Conservation (phyloP, 768 basidiomycete species). For the Termitomyces eurrhizus region DNA sequence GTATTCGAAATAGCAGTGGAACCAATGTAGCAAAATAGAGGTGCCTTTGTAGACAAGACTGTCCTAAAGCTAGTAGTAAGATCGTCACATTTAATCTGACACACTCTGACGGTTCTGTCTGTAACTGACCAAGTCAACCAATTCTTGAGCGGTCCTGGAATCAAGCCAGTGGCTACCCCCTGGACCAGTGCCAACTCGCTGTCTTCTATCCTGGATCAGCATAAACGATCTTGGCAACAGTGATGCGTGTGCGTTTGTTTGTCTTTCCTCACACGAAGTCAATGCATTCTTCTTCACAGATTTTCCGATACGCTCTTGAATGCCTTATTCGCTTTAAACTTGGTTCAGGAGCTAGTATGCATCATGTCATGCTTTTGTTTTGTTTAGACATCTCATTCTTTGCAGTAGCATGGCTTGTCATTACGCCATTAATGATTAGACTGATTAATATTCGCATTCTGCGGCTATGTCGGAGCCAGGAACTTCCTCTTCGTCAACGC, state of each 20-base stretch:
- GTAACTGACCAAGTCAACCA: slow-evolving; percentile 59
- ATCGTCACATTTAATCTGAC: slow-evolving; percentile 7
- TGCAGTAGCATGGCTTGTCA: neutral
- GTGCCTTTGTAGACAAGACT: no score
- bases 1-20: no score
- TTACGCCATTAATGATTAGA: neutral
- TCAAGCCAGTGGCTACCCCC: slow-evolving; percentile 44
- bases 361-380: neutral
- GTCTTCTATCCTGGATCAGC: slow-evolving; percentile 68
- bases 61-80: no score
- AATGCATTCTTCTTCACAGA: slow-evolving; percentile 29
- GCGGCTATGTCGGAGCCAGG: neutral
- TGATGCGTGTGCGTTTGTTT: slow-evolving; percentile 35
- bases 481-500: neutral
- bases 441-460: neutral
- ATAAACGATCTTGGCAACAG: slow-evolving; percentile 67
- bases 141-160: slow-evolving; percentile 44
- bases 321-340: slow-evolving; percentile 46
- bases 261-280: neutral
- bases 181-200: slow-evolving; percentile 57
- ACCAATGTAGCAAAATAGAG: no score
- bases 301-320: slow-evolving; percentile 38
- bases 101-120: slow-evolving; percentile 43
- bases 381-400: neutral
- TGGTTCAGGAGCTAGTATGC: slow-evolving; percentile 42